Base-by-base conservation (phyloP, 2,329 filamentous ascomycete species). In the Neonectria faginata region DNA sequence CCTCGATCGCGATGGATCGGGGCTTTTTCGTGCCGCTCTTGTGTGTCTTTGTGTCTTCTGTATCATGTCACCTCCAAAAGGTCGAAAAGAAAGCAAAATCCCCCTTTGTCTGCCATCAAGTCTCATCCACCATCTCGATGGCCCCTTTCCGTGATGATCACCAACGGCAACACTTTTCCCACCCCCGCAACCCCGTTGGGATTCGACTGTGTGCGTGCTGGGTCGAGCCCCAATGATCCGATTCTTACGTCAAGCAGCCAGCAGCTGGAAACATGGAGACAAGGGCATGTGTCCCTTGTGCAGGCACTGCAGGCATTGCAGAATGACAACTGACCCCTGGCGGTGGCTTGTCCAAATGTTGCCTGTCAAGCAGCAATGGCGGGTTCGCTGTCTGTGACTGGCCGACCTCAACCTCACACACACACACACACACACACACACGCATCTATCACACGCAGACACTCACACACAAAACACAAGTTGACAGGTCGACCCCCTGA, bases 181-280 rank as follows among this genome's bases (percentile, higher is more conserved):
- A 36, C 33, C 33, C 33, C 33, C 33, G 14, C 33, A 36, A 36
- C 33, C 33, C 39, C 16, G 39, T 8, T 41, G 39, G 39, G 39
- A 41, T 18, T 41, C 39, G n/a, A n/a, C 39, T 41, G 39, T 41
- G 39, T 14, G 16, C 1, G 14, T 41, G 6, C n/a, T 7, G 12
- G 14, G 7, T 2, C 8, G 39, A 42, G 39, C 36, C 42, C 48
- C 50, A 18, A 56, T 60, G 44, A 57, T 52, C 11, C 62, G 42
- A 60, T 44, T 64, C 57, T 60, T 60, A 64, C 62, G 52, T 64
- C 62, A 57, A 47, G 36, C 29, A 39, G 41, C 29, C 29, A 39
- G 41, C 29, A 31, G 54, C n/a, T 16, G 33, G 52, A 36, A 8
- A 39, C 14, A 16, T 39, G 36, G 36, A 39, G 14, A 39, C 36